A percentile compares a stretch with the other conserved stretches of the same genome.
Conservation (phyloP, 2,329 filamentous ascomycete species). For the Colletotrichum melonis region DNA sequence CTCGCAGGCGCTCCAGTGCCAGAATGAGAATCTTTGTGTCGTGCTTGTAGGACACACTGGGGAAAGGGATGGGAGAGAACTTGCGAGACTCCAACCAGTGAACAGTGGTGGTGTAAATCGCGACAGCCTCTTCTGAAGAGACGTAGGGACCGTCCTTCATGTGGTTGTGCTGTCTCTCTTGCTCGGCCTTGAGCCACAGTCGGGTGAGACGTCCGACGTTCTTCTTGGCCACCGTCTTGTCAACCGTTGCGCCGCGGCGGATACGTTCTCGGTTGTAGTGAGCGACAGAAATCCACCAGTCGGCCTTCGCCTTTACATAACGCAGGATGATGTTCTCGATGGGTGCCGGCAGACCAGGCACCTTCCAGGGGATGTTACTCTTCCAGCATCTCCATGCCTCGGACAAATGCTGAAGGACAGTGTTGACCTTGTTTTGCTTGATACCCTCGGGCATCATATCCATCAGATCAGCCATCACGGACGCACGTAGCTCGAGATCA, state of each 20-base stretch:
- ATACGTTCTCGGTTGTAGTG: constrained; percentile 99
- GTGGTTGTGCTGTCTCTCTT: constrained; percentile 98
- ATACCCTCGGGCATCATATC: constrained; percentile 99
- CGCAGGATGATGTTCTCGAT: constrained; percentile 99
- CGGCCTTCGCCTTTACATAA: constrained; percentile 98
- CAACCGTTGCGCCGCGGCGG: constrained; percentile 93
- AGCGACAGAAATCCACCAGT: constrained; percentile 99
- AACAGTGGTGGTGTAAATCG: constrained; percentile 98
- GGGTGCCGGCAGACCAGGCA: constrained; percentile 92
- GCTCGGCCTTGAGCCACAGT: constrained; percentile 97
- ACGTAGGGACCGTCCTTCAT: constrained; percentile 99
- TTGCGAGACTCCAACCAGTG: constrained; percentile 99
- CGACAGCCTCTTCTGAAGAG: constrained; percentile 97
- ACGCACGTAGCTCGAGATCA: constrained; percentile 94
- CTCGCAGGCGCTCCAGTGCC: constrained; percentile 89
- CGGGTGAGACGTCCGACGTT: constrained; percentile 94
- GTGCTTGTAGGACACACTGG: constrained; percentile 98
- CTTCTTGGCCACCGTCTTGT: constrained; percentile 99
- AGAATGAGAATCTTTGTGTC: constrained; percentile 99
- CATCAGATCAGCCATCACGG: constrained; percentile 98
- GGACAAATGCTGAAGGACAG: constrained; percentile 94
- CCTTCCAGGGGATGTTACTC: constrained; percentile 99
- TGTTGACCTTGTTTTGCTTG: constrained; percentile 99
- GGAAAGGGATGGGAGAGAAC: constrained; percentile 98
- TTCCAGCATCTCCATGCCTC: constrained; percentile 99